Base-by-base conservation (phyloP, 2,329 filamentous ascomycete genomes). In the Talaromyces marneffei region DNA sequence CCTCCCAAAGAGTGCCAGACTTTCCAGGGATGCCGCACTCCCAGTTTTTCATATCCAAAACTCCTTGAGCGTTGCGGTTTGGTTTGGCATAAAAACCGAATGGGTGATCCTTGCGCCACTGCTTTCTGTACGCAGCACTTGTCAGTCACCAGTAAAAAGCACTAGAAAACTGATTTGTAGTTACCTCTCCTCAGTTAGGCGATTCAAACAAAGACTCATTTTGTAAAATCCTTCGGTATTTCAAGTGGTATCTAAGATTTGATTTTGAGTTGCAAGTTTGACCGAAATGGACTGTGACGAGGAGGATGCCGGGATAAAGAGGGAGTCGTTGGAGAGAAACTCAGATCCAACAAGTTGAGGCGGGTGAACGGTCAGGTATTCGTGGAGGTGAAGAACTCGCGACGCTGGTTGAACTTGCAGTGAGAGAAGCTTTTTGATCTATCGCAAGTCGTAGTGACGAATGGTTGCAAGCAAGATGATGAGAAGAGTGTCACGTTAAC, bases 31-130 rank as follows among this genome's bases (percentile, higher is more conserved):
- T 90, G 46, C 92, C 92, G 71, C 94, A 97, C 70, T 97, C 92
- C 94, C 94, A 99, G 66, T 87, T 85, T 83, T 97, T 96, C 65
- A 99, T 82, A 72, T 99, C 94, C 57, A 97, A 83, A 1, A 91
- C 86, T 60, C 92, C 92, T 67, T 91, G 84, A 18, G 87, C 76
- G 65, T 86, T 92, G 68, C 93, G 89, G 65, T 87, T 81, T 12
- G 95, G 94, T 72, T 92, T 91, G 25, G 94, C 94, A 76, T 90
- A 96, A 80, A 99, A 99, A 64, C 94, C 94, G 72, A 99, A 99
- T 0, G 95, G 95, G 72, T 99, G 94, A 69, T 99, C 93, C 73
- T 88, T 88, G 66, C 94, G 87, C 94, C 94, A 99, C 79, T 96
- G 91, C 79, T 96, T 97, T 65, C 92, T 96, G 69, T 44, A 56